Evolutionary conservation across 1,284 basidiomycete genomes (phyloP).

Genomic region (Salmacisia buchloeana): DNA sequence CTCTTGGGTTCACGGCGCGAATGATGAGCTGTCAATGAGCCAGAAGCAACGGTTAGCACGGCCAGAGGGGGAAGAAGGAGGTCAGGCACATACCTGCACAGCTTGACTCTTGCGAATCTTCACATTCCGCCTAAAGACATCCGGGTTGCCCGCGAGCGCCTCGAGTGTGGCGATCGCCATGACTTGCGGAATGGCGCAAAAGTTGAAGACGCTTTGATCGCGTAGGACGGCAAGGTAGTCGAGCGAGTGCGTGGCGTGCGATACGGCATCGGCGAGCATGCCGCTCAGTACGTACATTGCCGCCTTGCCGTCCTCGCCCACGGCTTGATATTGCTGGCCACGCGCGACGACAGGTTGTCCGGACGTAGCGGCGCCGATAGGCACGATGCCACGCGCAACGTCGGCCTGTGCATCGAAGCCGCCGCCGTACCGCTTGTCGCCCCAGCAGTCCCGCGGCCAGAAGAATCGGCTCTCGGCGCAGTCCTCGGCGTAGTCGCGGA

Average conservation of each 20-base stretch:
- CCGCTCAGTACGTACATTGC: conserved; percentile 56
- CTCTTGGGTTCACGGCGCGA: conserved; percentile 80
- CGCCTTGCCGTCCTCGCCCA: conserved; percentile 31
- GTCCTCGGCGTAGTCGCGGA: conserved; percentile 91
- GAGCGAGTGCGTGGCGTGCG: conserved; percentile 75
- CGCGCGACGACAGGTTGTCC: conserved; percentile 35
- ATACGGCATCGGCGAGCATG: conserved; percentile 83
- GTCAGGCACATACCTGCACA: conserved; percentile 58
- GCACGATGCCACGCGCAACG: conserved; percentile 40
- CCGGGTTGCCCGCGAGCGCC: conserved; percentile 84
- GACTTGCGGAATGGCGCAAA: conserved; percentile 87
- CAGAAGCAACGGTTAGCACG: background rate
- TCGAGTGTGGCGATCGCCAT: conserved; percentile 96
- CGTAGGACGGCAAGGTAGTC: conserved; percentile 83
- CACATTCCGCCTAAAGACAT: conserved; percentile 82
- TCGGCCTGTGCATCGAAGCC: conserved; percentile 35
- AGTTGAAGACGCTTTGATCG: conserved; percentile 91
- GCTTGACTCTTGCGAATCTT: conserved; percentile 93
- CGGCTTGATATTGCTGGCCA: conserved; percentile 35
- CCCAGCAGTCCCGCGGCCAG: conserved; percentile 93
- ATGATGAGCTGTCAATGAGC: conserved; percentile 68
- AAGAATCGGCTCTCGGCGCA: conserved; percentile 78
- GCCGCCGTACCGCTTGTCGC: conserved; percentile 10
- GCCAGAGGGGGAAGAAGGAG: background rate
- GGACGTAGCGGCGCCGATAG: conserved; percentile 17